Percentiles rank a stretch among this genome's conserved stretches.
Conservation (phyloP, 169 alveolate genomes). For the Eimeria necatrix region DNA sequence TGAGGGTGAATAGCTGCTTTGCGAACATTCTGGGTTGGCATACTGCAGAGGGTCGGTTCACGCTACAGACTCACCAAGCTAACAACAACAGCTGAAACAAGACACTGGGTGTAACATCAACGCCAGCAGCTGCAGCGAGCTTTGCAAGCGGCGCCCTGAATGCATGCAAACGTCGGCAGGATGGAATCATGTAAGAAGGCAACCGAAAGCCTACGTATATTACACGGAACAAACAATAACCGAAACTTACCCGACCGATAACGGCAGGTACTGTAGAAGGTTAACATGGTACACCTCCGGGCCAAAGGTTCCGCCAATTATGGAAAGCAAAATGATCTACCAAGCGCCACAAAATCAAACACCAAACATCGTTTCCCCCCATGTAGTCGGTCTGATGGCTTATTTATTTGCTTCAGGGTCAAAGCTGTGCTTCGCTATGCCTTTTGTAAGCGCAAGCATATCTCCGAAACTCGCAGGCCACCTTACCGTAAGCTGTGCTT, state of each 20-base stretch:
- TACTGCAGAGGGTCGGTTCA: neutral
- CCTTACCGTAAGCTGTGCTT: slow-evolving; percentile 80
- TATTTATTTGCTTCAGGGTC: neutral
- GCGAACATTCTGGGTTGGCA: neutral
- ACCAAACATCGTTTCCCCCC: too few relatives aligned
- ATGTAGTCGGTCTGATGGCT: too few relatives aligned
- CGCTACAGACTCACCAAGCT: slow-evolving; percentile 6
- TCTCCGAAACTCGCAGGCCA: neutral
- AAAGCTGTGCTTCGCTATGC: too few relatives aligned
- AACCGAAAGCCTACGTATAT: too few relatives aligned
- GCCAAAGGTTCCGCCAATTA: slow-evolving; percentile 49
- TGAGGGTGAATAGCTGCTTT: neutral
- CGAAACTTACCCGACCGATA: slow-evolving; percentile 30
- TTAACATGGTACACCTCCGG: slow-evolving; percentile 48
- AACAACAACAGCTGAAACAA: slow-evolving; percentile 50
- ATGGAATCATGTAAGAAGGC: too few relatives aligned
- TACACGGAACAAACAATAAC: neutral
- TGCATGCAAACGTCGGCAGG: neutral
- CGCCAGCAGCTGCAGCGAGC: slow-evolving; percentile 42
- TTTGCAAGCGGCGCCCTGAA: slow-evolving; percentile 58
- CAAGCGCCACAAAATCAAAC: neutral
- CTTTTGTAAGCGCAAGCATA: too few relatives aligned
- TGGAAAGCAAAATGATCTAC: slow-evolving; percentile 21
- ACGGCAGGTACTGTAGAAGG: slow-evolving; percentile 37
- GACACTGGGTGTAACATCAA: slow-evolving; percentile 24